Percentiles rank a stretch among this genome's conserved stretches.
phyloP scores from a whole-genome alignment of 139 green algal genomes.

The Pseudopediastrum boryanum region DNA sequence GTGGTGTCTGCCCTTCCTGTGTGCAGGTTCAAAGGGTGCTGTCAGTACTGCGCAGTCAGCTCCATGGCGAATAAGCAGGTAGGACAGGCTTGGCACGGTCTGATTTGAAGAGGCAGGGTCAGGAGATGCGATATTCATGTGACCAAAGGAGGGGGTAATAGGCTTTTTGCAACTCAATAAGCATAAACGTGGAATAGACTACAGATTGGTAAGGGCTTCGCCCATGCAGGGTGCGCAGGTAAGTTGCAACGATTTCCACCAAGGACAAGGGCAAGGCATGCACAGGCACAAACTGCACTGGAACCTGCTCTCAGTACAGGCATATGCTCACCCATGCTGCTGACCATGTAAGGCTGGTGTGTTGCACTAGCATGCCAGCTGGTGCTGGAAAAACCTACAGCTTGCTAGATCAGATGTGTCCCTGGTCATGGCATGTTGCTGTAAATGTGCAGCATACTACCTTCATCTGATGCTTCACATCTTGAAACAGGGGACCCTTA shows the following conservation, averaged over 20 bases:
- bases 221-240: no score
- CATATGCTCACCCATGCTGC: no score
- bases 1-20: slow-evolving; percentile 19
- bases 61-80: neutral
- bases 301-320: neutral
- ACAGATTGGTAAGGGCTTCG: no score
- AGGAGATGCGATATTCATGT: neutral
- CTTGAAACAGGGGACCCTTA: no score
- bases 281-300: no score
- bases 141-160: neutral
- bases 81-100: no score
- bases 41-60: neutral
- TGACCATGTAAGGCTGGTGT: no score
- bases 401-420: neutral
- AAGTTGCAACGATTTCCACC: no score
- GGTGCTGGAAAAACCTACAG: no score
- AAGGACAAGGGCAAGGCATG: neutral
- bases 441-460: no score
- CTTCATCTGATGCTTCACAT: no score
- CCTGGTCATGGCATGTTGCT: neutral
- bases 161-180: neutral
- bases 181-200: neutral
- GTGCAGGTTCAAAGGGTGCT: neutral
- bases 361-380: no score
- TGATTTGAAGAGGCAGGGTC: neutral